A percentile compares a stretch with the other conserved stretches of the same genome.
These are phyloP conservation scores for Tylopilus sp. DNA, from an alignment of 768 basidiomycete genomes.

Conservation along the genomic window DNA sequence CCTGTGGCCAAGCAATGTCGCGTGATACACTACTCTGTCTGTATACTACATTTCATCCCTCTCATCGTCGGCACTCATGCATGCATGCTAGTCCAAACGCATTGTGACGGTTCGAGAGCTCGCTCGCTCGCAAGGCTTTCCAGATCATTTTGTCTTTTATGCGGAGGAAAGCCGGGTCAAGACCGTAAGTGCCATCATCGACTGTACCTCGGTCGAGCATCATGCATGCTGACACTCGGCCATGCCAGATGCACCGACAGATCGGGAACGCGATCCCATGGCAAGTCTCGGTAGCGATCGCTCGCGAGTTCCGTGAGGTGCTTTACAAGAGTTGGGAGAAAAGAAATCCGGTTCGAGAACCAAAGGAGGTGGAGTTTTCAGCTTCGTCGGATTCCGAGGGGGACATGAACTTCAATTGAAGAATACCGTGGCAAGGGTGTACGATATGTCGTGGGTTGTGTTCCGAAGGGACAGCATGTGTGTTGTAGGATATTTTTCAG, in stretches of 20 bases:
- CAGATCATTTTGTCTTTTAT: constrained; percentile 66
- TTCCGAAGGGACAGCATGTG: not conserved
- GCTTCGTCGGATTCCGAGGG: not conserved
- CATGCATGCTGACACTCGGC: not conserved
- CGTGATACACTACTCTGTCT: constrained; percentile 64
- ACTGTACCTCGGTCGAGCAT: not conserved
- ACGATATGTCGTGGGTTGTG: not conserved
- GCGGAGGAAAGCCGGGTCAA: constrained; percentile 50
- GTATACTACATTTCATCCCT: constrained; percentile 15
- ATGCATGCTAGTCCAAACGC: constrained; percentile 51
- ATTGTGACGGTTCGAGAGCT: constrained; percentile 74
- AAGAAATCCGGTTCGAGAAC: constrained; percentile 17
- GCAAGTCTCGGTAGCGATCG: constrained; percentile 60
- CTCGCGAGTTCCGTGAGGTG: constrained; percentile 53
- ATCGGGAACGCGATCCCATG: constrained; percentile 81
- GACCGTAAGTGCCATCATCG: constrained; percentile 44
- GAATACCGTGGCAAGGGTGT: not conserved
- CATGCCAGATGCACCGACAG: constrained; percentile 66
- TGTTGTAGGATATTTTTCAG: not conserved
- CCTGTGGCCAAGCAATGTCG: constrained; percentile 75
- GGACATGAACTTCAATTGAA: constrained; percentile 34
- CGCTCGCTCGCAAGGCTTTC: constrained; percentile 80
- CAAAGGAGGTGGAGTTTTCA: constrained; percentile 31
- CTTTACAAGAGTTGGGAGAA: constrained; percentile 51
- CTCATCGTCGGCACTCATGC: not conserved